Conservation (phyloP, 805 yeast species). For the Candida parachauliodes region DNA sequence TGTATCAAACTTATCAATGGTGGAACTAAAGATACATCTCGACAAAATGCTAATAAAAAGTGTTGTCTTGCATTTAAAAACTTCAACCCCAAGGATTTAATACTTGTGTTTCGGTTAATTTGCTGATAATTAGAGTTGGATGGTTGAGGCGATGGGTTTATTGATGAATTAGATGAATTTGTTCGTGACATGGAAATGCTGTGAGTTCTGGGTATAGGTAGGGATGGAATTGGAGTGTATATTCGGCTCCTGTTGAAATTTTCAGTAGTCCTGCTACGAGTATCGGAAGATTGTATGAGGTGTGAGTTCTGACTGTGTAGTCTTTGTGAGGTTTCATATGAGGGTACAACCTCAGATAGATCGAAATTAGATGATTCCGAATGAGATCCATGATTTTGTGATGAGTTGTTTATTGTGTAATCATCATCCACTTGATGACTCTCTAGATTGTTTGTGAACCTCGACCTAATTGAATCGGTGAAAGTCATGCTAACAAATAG, state of each 20-base stretch:
- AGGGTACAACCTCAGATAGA: conserved; percentile 36
- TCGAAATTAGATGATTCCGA: conserved; percentile 15
- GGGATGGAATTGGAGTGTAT: conserved; percentile 10
- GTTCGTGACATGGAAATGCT: conserved; percentile 5
- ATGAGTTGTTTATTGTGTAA: conserved; percentile 9
- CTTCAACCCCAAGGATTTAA: conserved; percentile 62
- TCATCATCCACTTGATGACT: conserved; percentile 33
- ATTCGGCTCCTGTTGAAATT: background rate
- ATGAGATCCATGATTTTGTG: background rate
- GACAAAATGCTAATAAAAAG: conserved; percentile 67
- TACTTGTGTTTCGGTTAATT: conserved; percentile 13
- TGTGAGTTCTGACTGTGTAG: conserved; percentile 12
- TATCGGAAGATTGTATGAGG: no score
- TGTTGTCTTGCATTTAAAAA: conserved; percentile 75
- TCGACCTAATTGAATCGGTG: conserved; percentile 13
- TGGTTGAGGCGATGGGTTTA: conserved; percentile 5
- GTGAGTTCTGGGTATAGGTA: conserved; percentile 3
- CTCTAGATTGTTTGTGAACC: conserved; percentile 24
- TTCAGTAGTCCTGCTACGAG: no score
- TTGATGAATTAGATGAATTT: conserved; percentile 6
- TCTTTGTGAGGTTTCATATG: conserved; percentile 39
- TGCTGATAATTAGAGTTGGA: background rate
- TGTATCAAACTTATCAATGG: conserved; percentile 53
- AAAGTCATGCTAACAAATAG: no score
- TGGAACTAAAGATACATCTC: conserved; percentile 73